phyloP scores from a whole-genome alignment of 768 basidiomycete genomes.

The Suillus variegatus region DNA sequence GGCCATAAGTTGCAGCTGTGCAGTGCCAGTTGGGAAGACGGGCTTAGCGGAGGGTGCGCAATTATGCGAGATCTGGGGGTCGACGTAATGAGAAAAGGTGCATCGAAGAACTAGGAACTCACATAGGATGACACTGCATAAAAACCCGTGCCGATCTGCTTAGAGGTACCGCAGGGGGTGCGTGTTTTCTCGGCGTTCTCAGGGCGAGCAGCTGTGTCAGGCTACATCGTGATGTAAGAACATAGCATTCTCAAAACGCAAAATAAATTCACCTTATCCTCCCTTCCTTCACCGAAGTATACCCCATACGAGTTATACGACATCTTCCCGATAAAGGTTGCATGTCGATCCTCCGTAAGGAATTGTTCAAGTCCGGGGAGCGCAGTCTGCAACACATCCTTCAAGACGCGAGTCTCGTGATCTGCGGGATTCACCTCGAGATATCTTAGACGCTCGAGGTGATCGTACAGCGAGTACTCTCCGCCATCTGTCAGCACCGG shows the following conservation, averaged over 20 bases:
- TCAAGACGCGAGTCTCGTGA: constrained; percentile 52
- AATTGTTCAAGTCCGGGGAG: constrained; percentile 75
- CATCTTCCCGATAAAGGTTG: constrained; percentile 67
- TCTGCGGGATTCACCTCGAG: constrained; percentile 52
- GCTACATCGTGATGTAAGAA: constrained; percentile 38
- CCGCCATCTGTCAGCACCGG: constrained; percentile 40
- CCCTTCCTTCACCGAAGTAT: constrained; percentile 62
- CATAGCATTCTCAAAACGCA: neutral
- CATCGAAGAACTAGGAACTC: constrained; percentile 19
- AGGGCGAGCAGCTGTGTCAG: constrained; percentile 51
- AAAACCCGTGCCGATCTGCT: constrained; percentile 74
- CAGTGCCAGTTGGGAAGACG: constrained; percentile 63
- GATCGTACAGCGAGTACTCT: constrained; percentile 70
- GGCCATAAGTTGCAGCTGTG: constrained; percentile 72
- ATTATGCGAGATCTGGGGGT: constrained; percentile 61
- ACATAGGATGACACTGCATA: constrained; percentile 79
- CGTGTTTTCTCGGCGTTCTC: constrained; percentile 77
- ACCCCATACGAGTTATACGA: constrained; percentile 79
- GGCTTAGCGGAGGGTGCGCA: constrained; percentile 70
- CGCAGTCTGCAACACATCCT: constrained; percentile 56
- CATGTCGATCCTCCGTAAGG: constrained; percentile 62
- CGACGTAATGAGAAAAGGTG: neutral
- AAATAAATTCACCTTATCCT: constrained; percentile 58
- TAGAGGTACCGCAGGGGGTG: constrained; percentile 72
- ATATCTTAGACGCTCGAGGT: constrained; percentile 74